These are phyloP conservation scores for Stemphylium beticola DNA, from an alignment of 2,329 filamentous ascomycete genomes.

Conservation along the genomic window DNA sequence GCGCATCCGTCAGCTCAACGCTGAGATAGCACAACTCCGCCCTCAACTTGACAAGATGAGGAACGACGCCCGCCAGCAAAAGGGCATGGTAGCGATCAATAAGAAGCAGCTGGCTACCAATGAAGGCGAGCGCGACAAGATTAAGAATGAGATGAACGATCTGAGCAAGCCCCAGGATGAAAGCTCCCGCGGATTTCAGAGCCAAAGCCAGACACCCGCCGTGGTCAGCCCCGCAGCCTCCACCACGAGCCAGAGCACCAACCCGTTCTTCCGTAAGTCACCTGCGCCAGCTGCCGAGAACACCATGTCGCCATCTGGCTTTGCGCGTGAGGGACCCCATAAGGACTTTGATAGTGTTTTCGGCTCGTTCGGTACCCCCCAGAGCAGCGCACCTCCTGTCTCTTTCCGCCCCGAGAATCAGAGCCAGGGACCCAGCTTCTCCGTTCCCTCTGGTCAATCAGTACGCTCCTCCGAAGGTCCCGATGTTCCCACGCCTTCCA, in stretches of 20 bases:
- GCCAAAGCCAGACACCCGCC: constrained; percentile 48
- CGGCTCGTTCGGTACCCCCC: constrained; percentile 64
- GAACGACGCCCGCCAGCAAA: constrained; percentile 91
- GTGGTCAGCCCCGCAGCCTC: constrained; percentile 71
- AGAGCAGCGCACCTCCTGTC: constrained; percentile 59
- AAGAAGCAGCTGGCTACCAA: constrained; percentile 95
- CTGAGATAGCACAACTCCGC: constrained; percentile 81
- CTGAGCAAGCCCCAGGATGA: constrained; percentile 69
- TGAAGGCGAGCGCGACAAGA: constrained; percentile 85
- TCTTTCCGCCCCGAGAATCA: constrained; percentile 65
- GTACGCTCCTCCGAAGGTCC: constrained; percentile 55
- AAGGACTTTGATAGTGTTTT: constrained; percentile 81
- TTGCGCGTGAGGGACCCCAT: constrained; percentile 49
- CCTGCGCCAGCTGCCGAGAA: constrained; percentile 57
- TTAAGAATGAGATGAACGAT: constrained; percentile 78
- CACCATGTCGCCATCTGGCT: constrained; percentile 58
- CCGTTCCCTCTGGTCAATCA: constrained; percentile 51
- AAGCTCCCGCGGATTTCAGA: constrained; percentile 38
- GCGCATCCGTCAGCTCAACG: constrained; percentile 81
- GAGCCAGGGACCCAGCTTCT: constrained; percentile 44
- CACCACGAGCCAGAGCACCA: constrained; percentile 74
- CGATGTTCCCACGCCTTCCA: constrained; percentile 66
- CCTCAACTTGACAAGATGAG: constrained; percentile 92
- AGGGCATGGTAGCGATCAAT: constrained; percentile 95
- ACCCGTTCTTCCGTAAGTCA: constrained; percentile 86